Conservation (phyloP, 371 early-diverging fungal species). For the Lichtheimia hyalospora region DNA sequence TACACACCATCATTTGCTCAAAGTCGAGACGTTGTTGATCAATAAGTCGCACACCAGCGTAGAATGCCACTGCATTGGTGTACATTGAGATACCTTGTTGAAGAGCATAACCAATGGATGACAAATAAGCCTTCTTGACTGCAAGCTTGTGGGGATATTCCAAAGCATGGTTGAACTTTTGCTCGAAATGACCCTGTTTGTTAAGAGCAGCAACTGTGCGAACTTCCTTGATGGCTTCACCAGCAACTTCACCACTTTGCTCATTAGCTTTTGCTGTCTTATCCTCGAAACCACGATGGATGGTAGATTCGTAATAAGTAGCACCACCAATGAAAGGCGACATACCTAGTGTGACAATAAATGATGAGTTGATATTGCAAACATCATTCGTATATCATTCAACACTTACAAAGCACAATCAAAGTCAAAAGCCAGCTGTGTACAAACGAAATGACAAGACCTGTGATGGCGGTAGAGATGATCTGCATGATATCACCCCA, state of each 20-base stretch:
- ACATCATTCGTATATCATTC: too few relatives aligned
- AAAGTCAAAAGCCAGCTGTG: too few relatives aligned
- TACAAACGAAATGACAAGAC: neutral
- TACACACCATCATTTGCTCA: slow-evolving; percentile 53
- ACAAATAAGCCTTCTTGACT: slow-evolving; percentile 50
- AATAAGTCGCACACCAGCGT: slow-evolving; percentile 54
- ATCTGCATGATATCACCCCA: slow-evolving; percentile 56
- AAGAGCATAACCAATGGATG: slow-evolving; percentile 68
- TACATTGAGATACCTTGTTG: slow-evolving; percentile 66
- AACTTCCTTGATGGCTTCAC: slow-evolving; percentile 85
- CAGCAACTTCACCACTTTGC: slow-evolving; percentile 70
- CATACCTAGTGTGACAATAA: slow-evolving; percentile 47
- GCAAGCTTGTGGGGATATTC: slow-evolving; percentile 65
- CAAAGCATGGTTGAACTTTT: slow-evolving; percentile 53
- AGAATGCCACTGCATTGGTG: slow-evolving; percentile 59
- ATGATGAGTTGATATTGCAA: too few relatives aligned
- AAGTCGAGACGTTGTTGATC: slow-evolving; percentile 28
- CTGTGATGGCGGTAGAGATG: slow-evolving; percentile 33
- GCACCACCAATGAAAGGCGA: slow-evolving; percentile 53
- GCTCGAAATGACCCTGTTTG: slow-evolving; percentile 71
- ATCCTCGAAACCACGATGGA: slow-evolving; percentile 54
- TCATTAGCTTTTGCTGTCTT: slow-evolving; percentile 68
- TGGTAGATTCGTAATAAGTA: slow-evolving; percentile 32
- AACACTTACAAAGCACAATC: too few relatives aligned
- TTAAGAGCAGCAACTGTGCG: slow-evolving; percentile 87